Percentiles rank a stretch among this genome's conserved stretches.
Evolutionary conservation across 2,329 filamentous ascomycete species (phyloP).

Genomic region (Stemphylium lycopersici): DNA sequence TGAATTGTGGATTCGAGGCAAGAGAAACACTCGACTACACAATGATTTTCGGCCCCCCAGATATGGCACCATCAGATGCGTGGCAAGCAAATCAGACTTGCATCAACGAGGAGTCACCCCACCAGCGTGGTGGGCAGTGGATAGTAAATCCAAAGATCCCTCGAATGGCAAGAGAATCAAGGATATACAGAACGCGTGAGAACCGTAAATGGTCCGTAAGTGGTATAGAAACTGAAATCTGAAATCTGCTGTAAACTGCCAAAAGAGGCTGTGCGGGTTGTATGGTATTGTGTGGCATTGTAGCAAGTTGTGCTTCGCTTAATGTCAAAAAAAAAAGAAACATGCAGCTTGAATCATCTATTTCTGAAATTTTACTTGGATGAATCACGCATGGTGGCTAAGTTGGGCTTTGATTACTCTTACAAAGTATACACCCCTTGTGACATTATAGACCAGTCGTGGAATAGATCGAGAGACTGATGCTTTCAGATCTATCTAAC

Average conservation of each 20-base stretch:
- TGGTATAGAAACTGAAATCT: no score
- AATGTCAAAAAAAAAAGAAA: no score
- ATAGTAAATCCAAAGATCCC: neutral
- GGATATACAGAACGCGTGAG: no score
- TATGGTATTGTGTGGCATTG: neutral
- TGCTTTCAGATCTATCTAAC: neutral
- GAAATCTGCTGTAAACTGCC: no score
- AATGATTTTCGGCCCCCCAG: neutral
- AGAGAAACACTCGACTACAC: no score
- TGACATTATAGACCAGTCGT: neutral
- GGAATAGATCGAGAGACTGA: neutral
- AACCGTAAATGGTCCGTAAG: no score
- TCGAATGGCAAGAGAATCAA: neutral
- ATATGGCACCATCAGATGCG: neutral
- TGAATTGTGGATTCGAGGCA: no score
- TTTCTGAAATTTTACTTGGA: neutral
- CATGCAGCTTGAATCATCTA: no score
- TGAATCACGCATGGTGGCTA: neutral
- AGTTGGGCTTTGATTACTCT: no score
- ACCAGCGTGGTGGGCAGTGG: slow-evolving; percentile 4
- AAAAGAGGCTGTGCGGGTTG: slow-evolving; percentile 8
- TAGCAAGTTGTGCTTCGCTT: neutral
- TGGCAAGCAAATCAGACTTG: neutral
- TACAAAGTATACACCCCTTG: neutral
- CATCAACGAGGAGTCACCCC: no score